These are phyloP conservation scores for Neurospora sp. DNA, from an alignment of 495 filamentous ascomycete genomes.

Conservation along the genomic window DNA sequence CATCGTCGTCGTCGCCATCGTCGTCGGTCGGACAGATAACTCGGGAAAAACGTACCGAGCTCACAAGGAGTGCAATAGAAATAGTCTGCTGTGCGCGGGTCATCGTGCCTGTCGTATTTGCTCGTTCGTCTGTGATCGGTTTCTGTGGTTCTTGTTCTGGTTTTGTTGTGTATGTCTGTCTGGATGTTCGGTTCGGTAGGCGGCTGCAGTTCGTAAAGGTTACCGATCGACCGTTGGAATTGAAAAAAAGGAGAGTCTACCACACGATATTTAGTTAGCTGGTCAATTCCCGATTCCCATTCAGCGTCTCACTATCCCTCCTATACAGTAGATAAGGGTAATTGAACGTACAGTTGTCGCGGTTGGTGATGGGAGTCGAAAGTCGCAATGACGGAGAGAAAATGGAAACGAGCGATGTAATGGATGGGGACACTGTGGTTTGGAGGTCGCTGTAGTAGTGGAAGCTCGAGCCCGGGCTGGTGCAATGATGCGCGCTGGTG, in stretches of 20 bases:
- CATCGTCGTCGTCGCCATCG: background rate
- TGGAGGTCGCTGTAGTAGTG: background rate
- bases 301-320: background rate
- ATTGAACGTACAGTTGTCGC: background rate
- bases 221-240: background rate
- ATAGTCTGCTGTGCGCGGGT: slow-evolving; percentile 90
- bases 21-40: background rate
- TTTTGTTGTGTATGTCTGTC: background rate
- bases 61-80: slow-evolving; percentile 73
- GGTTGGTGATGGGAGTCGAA: background rate
- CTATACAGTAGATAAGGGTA: background rate
- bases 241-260: background rate
- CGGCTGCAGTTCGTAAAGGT: background rate
- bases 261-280: background rate
- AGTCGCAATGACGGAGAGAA: background rate
- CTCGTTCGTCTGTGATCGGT: background rate
- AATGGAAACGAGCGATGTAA: background rate
- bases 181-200: background rate
- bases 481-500: background rate
- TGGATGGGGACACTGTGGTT: background rate
- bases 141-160: background rate
- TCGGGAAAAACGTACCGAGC: slow-evolving; percentile 49
- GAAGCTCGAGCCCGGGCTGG: background rate
- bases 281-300: background rate
- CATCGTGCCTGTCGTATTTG: slow-evolving; percentile 40